These are phyloP conservation scores for Priceomyces haplophilus DNA, from an alignment of 805 yeast genomes.

Conservation along the genomic window DNA sequence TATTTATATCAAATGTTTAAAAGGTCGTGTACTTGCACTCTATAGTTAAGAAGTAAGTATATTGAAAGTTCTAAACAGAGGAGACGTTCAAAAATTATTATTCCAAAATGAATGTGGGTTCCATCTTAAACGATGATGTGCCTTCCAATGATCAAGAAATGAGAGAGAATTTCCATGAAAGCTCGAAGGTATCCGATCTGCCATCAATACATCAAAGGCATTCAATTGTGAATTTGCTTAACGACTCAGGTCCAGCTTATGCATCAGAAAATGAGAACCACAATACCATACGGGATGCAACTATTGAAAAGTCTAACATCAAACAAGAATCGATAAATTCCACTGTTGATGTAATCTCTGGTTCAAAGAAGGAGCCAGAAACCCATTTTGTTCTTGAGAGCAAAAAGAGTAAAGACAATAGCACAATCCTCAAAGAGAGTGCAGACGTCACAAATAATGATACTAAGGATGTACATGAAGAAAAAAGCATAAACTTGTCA, in stretches of 20 bases:
- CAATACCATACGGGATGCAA: background rate
- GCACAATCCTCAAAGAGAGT: background rate
- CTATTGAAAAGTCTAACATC: constrained; percentile 2
- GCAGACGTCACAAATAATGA: background rate
- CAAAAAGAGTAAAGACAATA: background rate
- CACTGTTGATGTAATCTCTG: background rate
- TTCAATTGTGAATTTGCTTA: constrained; percentile 28
- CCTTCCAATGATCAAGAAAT: constrained; percentile 21
- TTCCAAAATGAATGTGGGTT: constrained; percentile 36
- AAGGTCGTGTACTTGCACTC: background rate
- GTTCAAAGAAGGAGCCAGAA: constrained; percentile 8
- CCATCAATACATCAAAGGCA: constrained; percentile 21
- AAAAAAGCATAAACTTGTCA: background rate
- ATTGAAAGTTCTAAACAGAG: too few relatives aligned
- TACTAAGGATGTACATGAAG: too few relatives aligned
- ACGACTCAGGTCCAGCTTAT: constrained; percentile 15
- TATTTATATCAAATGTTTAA: background rate
- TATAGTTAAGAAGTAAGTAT: background rate
- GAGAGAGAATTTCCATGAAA: background rate
- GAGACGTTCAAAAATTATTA: background rate
- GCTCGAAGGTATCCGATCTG: constrained; percentile 1
- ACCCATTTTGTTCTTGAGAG: background rate
- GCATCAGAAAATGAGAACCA: background rate
- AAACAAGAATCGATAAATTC: constrained; percentile 5
- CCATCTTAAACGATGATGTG: constrained; percentile 34